phyloP scores from a whole-genome alignment of 805 yeast species.

The Tetrapisispora taiwanensis region DNA sequence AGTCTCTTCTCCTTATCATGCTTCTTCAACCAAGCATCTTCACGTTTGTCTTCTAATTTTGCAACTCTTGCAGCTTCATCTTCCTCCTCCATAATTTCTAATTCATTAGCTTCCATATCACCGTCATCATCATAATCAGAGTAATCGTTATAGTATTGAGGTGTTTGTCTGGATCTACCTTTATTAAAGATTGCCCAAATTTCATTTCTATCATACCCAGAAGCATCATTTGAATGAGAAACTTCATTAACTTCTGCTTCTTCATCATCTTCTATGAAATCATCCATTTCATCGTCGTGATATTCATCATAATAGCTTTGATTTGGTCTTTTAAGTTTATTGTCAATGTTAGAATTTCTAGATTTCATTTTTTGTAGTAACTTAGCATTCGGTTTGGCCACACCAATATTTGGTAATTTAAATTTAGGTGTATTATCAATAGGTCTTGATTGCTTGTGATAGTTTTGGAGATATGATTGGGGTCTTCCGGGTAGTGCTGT shows the following conservation, averaged over 20 bases:
- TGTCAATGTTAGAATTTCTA: slow-evolving; percentile 9
- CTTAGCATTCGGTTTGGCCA: slow-evolving; percentile 50
- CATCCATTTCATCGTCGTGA: slow-evolving; percentile 17
- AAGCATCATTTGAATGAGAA: slow-evolving; percentile 1
- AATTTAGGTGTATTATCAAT: slow-evolving; percentile 4
- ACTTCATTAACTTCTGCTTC: slow-evolving; percentile 14
- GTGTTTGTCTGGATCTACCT: slow-evolving; percentile 44
- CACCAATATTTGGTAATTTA: slow-evolving; percentile 13
- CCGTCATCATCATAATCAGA: slow-evolving; percentile 22
- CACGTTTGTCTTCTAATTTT: slow-evolving; percentile 62
- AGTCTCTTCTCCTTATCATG: slow-evolving; percentile 35
- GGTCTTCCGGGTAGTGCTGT: slow-evolving; percentile 3
- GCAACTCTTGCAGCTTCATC: slow-evolving; percentile 57
- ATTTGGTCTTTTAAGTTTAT: neutral
- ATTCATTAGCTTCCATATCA: slow-evolving; percentile 93
- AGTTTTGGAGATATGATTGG: neutral
- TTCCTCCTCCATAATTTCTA: slow-evolving; percentile 80
- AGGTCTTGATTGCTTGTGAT: neutral
- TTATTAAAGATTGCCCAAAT: slow-evolving; percentile 79
- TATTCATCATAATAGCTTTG: slow-evolving; percentile 6
- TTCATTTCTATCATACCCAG: slow-evolving; percentile 70
- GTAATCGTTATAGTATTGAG: slow-evolving; percentile 28
- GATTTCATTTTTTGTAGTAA: slow-evolving; percentile 38
- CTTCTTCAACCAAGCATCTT: slow-evolving; percentile 48
- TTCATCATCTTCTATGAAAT: slow-evolving; percentile 33